Base-by-base conservation (phyloP, 2,329 filamentous ascomycete genomes). In the Blumeria graminis region DNA sequence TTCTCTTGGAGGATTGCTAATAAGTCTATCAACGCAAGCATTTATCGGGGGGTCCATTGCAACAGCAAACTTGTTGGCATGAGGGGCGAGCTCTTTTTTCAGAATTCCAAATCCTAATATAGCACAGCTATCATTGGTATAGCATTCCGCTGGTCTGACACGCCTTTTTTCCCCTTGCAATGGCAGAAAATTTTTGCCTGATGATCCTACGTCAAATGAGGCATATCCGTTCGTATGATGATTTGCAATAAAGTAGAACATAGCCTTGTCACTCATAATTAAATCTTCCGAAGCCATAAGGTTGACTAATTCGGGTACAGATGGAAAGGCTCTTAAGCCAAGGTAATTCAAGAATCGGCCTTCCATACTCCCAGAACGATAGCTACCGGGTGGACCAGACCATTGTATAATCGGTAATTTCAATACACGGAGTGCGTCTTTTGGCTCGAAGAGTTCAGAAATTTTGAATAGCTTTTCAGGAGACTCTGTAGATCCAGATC, bases 1-100 rank as follows among this genome's bases (percentile, higher is more conserved):
- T 41, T 76, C 81, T 57, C 74, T 73, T 0, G 92, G 90, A 35
- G 89, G 88, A 2, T 76, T 77, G 34, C 76, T 74, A 33, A 90
- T 71, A 43, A 98, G 71, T 32, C 78, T 76, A 43, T 83, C 80
- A 11, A 93, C 77, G 64, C 88, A 94, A 32, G 82, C 78, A 1
- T 74, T 72, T 59, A 96, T 84, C 0, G 81, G 78, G 0, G 93
- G 92, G 66, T 98, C 82, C 56, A 76, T 70, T n/a, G 77, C 76
- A 5, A 98, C 88, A 0, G 88, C 89, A 63, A 98, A 88, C 69
- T 92, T 90, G 48, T 38, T 73, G 14, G 88, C 86, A 71, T 96
- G 86, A 10, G 76, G 70, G 58, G 85, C 81, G n/a, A 96, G 74
- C 60, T 92, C 85, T 52, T 71, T 76, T 59, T 78, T 76, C 36